These are phyloP conservation scores for Pelagomonas calceolata DNA, from an alignment of 108 stramenopile genomes.

Conservation along the genomic window DNA sequence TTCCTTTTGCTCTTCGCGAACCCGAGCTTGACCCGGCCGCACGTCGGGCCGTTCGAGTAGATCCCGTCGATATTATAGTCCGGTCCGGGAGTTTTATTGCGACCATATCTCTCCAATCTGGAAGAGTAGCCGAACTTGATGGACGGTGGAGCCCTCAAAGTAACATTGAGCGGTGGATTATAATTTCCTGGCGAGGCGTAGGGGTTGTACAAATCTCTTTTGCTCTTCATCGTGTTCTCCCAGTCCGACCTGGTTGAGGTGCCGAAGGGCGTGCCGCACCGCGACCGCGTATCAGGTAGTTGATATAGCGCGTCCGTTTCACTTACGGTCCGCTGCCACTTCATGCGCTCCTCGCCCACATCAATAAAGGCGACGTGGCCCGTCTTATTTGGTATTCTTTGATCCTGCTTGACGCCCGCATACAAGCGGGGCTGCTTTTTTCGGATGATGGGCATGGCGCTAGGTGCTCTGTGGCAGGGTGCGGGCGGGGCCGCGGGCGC, in stretches of 20 bases:
- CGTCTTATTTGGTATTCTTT: not conserved
- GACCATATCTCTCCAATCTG: not conserved
- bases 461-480: too few species aligned
- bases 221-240: not conserved
- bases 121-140: not conserved
- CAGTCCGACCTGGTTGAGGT: not conserved
- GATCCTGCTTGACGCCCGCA: too few species aligned
- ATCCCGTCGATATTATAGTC: not conserved
- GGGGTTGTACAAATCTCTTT: not conserved
- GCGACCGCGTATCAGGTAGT: not conserved
- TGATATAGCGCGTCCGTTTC: not conserved
- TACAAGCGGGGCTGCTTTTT: too few species aligned
- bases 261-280: not conserved
- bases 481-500: too few species aligned
- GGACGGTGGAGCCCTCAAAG: not conserved
- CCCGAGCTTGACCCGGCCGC: not conserved
- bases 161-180: not conserved
- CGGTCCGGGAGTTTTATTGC: not conserved
- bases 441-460: too few species aligned
- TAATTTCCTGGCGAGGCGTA: not conserved
- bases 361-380: not conserved
- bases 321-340: not conserved
- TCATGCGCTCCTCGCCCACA: not conserved
- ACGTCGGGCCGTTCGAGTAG: too few species aligned
- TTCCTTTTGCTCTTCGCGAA: not conserved